Evolutionary conservation across 805 yeast species (phyloP).

Genomic region (Ogataea henricii): DNA sequence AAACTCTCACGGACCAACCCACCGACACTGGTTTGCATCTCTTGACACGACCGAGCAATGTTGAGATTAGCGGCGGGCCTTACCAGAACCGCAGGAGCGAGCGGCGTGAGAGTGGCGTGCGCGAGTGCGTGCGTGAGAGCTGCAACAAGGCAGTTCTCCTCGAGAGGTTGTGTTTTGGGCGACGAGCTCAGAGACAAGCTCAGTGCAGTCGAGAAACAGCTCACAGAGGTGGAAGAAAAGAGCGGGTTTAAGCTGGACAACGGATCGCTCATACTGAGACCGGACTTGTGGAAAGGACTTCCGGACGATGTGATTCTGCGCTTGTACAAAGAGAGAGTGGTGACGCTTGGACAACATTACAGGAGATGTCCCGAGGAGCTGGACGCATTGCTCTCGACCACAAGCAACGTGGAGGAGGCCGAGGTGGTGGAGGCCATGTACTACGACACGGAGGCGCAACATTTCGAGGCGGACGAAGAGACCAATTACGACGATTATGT

Average conservation of each 20-base stretch:
- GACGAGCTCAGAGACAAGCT: constrained; percentile 11
- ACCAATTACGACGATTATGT: constrained; percentile 44
- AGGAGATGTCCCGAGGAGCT: constrained; percentile 53
- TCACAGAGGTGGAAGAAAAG: constrained; percentile 17
- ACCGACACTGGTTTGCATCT: neutral
- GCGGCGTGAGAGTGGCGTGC: neutral
- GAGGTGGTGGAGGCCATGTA: constrained; percentile 31
- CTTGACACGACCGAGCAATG: neutral
- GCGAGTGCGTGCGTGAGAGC: neutral
- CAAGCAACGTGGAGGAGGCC: constrained; percentile 30
- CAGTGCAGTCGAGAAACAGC: constrained; percentile 13
- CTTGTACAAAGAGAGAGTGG: constrained; percentile 59
- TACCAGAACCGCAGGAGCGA: neutral
- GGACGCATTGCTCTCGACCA: constrained; percentile 54
- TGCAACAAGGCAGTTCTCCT: constrained; percentile 12
- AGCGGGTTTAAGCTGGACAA: constrained; percentile 22
- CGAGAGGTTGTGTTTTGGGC: constrained; percentile 8
- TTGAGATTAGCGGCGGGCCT: constrained; percentile 2
- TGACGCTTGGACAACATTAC: constrained; percentile 52
- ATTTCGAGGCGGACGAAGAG: constrained; percentile 40
- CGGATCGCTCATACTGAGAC: constrained; percentile 50
- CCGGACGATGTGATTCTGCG: constrained; percentile 64
- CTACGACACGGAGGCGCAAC: constrained; percentile 49
- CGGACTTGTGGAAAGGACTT: constrained; percentile 70
- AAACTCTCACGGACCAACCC: neutral